Evolutionary conservation across 176 grass and related monocot genomes (phyloP).

Genomic region (Oryza meridionalis): DNA sequence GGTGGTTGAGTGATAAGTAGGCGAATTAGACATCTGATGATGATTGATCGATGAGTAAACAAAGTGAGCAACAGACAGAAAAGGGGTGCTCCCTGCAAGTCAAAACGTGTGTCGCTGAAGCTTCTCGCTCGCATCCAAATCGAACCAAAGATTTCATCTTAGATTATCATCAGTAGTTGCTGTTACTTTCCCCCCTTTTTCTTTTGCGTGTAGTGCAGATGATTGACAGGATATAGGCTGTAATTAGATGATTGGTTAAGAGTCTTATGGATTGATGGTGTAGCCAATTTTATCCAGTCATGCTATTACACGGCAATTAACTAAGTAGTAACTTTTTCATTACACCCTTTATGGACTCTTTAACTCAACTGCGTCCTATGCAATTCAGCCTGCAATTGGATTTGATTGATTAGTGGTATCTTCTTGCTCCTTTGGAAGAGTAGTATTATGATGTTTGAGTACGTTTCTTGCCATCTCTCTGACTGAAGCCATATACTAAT

Average conservation of each 20-base stretch:
- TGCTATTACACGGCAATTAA: not conserved
- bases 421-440: not conserved
- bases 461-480: not conserved
- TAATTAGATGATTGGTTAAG: not conserved
- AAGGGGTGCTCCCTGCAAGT: not conserved
- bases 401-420: no score
- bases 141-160: constrained; percentile 17
- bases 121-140: not conserved
- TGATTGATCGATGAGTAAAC: not conserved
- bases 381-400: constrained; percentile 2
- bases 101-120: constrained; percentile 20
- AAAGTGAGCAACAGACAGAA: not conserved
- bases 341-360: not conserved
- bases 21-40: not conserved
- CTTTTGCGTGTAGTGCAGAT: no score
- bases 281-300: not conserved
- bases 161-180: not conserved
- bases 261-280: not conserved
- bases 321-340: not conserved
- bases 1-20: constrained; percentile 44
- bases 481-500: not conserved
- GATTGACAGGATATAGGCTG: not conserved
- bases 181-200: no score
- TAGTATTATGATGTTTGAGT: not conserved
- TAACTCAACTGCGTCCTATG: not conserved